A percentile compares a stretch with the other conserved stretches of the same genome.
These are phyloP conservation scores for Nemania diffusa DNA, from an alignment of 2,329 filamentous ascomycete species.

Conservation along the genomic window DNA sequence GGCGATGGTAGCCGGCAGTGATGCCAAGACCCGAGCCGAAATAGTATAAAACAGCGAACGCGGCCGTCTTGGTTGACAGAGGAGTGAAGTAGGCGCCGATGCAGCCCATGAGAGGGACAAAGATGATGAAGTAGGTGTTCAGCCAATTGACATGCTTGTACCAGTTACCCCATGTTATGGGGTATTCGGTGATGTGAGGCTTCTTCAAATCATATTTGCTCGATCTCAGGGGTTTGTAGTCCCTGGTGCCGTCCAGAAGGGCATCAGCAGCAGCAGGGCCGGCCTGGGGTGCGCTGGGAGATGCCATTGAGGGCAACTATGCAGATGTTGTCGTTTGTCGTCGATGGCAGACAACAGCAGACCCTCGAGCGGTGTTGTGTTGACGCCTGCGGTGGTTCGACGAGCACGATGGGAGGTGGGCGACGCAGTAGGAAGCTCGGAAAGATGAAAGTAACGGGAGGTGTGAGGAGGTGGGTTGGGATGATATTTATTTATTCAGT, in stretches of 20 bases:
- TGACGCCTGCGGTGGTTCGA: constrained; percentile 33
- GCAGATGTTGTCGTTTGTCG: constrained; percentile 48
- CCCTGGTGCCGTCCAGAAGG: constrained; percentile 46
- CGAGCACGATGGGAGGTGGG: not conserved
- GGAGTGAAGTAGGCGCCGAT: constrained; percentile 83
- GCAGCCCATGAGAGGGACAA: constrained; percentile 78
- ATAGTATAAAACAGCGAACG: constrained; percentile 58
- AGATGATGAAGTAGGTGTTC: constrained; percentile 82
- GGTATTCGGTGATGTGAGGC: constrained; percentile 84
- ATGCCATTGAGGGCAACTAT: constrained; percentile 49
- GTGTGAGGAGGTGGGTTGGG: constrained; percentile 19
- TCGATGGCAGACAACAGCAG: constrained; percentile 37
- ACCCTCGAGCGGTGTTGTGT: constrained; percentile 31
- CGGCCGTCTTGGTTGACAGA: constrained; percentile 46
- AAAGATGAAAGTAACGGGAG: constrained; percentile 9
- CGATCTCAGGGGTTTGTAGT: constrained; percentile 59
- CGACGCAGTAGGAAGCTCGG: constrained; percentile 9
- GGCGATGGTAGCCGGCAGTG: constrained; percentile 53
- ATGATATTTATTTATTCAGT: constrained; percentile 34
- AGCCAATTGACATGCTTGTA: constrained; percentile 95
- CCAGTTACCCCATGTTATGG: constrained; percentile 85
- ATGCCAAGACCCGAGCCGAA: constrained; percentile 52
- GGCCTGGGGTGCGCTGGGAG: constrained; percentile 50
- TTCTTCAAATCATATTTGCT: constrained; percentile 69
- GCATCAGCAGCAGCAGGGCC: constrained; percentile 62